Conservation (phyloP, 305 asterid species). For the Fraxinus platypoda region DNA sequence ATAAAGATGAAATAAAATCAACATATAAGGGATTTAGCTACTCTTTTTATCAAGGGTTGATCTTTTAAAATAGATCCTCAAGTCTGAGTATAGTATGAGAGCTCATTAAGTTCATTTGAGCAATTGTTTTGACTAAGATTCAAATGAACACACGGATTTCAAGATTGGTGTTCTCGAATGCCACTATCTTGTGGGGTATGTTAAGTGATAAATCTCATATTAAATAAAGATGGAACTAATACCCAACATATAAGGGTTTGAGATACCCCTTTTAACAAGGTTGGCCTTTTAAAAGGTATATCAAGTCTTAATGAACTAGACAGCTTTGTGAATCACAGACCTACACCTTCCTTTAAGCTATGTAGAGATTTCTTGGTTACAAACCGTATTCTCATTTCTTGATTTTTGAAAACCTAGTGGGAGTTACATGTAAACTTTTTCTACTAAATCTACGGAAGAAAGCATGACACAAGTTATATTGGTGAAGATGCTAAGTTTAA, state of each 20-base stretch:
- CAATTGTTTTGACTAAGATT: background rate
- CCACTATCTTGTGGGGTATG: background rate
- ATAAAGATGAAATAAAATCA: too few species aligned
- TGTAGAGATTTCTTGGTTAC: background rate
- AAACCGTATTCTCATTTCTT: background rate
- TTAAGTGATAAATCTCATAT: background rate
- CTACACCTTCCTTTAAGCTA: background rate
- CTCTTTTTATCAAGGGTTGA: background rate
- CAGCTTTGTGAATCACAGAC: background rate
- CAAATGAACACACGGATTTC: constrained; percentile 4
- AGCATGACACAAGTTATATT: background rate
- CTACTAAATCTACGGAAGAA: background rate
- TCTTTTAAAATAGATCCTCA: background rate
- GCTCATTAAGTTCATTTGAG: background rate
- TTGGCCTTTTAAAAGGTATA: background rate
- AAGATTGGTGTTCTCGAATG: background rate
- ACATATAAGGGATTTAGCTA: background rate
- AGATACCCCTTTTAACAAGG: too few species aligned
- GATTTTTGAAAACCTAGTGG: background rate
- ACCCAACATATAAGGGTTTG: background rate
- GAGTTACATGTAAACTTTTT: background rate
- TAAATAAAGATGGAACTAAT: too few species aligned
- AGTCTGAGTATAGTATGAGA: background rate
- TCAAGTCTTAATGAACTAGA: background rate
- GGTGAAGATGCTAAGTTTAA: background rate